Percentiles rank a stretch among this genome's conserved stretches.
phyloP scores from a whole-genome alignment of 257 asterid species.

The Fraxinus quadrangulata region DNA sequence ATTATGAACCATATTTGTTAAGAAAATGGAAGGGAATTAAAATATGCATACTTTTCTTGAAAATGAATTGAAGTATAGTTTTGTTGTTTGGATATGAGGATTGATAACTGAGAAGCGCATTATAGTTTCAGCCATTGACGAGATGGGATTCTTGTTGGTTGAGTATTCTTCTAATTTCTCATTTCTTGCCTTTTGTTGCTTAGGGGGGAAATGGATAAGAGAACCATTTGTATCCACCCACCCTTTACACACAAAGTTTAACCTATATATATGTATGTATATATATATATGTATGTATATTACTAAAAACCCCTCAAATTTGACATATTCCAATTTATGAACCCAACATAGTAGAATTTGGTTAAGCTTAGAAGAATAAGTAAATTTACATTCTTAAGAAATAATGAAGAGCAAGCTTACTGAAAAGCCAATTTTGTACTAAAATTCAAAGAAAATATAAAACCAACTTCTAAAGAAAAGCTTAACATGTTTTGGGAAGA shows the following conservation, averaged over 20 bases:
- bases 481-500: too few relatives aligned
- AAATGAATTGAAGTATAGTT: conserved; percentile 27
- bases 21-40: background rate
- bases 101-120: conserved; percentile 49
- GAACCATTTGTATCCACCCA: conserved; percentile 59
- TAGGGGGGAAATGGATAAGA: conserved; percentile 49
- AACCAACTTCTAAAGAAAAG: too few relatives aligned
- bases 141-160: conserved; percentile 1
- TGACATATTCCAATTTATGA: background rate
- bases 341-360: too few relatives aligned
- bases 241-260: conserved; percentile 14
- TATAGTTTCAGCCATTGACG: conserved; percentile 56
- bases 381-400: too few relatives aligned
- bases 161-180: background rate
- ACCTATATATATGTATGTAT: background rate
- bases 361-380: too few relatives aligned
- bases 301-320: background rate
- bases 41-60: conserved; percentile 41
- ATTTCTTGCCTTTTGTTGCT: conserved; percentile 14
- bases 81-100: conserved; percentile 38
- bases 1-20: background rate
- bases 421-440: too few relatives aligned
- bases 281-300: background rate
- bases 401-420: too few relatives aligned
- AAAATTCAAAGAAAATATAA: too few relatives aligned